These are phyloP conservation scores for Thalassiosira pacifica DNA, from an alignment of 352 stramenopile genomes.

Conservation along the genomic window DNA sequence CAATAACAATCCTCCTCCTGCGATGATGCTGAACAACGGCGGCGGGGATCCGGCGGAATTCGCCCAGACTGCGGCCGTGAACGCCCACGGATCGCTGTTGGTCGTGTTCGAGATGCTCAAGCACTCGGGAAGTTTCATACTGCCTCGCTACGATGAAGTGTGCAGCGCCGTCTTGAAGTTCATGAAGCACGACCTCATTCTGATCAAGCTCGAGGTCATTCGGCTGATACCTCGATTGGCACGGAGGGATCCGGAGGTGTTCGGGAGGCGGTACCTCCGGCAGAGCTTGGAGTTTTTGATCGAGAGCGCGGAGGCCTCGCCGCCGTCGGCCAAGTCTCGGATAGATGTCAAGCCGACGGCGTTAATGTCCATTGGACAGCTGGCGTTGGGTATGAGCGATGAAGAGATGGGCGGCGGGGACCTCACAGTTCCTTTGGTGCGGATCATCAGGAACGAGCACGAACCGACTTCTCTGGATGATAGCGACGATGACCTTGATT, in stretches of 20 bases:
- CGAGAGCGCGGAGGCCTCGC: slow-evolving; percentile 50
- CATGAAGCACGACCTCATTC: slow-evolving; percentile 91
- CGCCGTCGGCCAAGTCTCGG: slow-evolving; percentile 50
- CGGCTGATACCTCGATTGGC: slow-evolving; percentile 94
- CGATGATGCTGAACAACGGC: background rate
- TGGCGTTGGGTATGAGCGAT: slow-evolving; percentile 92
- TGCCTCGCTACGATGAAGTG: slow-evolving; percentile 95
- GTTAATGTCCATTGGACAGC: slow-evolving; percentile 92
- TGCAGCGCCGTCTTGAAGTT: slow-evolving; percentile 94
- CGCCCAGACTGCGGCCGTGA: slow-evolving; percentile 14
- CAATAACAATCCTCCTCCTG: slow-evolving; percentile 16
- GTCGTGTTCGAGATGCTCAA: slow-evolving; percentile 94
- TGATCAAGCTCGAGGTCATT: slow-evolving; percentile 89
- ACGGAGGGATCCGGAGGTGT: slow-evolving; percentile 92
- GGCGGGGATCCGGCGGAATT: slow-evolving; percentile 7
- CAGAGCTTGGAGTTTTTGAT: slow-evolving; percentile 83
- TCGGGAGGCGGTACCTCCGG: slow-evolving; percentile 92
- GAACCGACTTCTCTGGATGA: slow-evolving; percentile 11
- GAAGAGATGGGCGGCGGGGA: slow-evolving; percentile 88
- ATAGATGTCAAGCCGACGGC: slow-evolving; percentile 88
- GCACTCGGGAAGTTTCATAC: slow-evolving; percentile 96
- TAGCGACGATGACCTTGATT: slow-evolving; percentile 46
- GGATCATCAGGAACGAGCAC: slow-evolving; percentile 73
- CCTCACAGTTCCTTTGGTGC: slow-evolving; percentile 71
- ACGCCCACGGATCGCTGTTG: slow-evolving; percentile 93